Conservation (phyloP, 805 yeast genomes). For the Ogataea sp. region DNA sequence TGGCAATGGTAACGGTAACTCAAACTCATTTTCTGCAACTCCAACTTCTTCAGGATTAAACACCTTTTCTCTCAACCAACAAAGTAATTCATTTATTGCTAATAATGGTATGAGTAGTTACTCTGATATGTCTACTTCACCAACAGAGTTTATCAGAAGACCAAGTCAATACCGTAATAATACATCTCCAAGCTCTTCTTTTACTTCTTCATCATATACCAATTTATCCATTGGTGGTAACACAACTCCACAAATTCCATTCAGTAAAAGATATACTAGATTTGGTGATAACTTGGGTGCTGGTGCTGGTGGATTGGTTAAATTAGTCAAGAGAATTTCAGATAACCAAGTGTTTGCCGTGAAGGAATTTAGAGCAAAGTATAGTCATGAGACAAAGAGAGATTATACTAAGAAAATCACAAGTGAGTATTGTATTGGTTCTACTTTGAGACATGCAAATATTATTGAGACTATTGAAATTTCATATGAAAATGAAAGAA, state of each 20-base stretch:
- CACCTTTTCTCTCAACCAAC: no score
- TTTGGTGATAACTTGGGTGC: conserved; percentile 86
- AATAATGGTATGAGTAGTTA: background rate
- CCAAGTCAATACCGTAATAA: background rate
- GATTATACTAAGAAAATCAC: conserved; percentile 91
- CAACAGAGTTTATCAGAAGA: background rate
- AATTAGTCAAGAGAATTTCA: conserved; percentile 54
- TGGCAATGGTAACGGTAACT: background rate
- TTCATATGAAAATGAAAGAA: conserved; percentile 78
- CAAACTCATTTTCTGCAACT: conserved; percentile 5
- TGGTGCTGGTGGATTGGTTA: conserved; percentile 92
- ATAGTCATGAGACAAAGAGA: conserved; percentile 64
- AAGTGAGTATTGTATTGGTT: conserved; percentile 90
- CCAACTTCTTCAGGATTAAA: background rate
- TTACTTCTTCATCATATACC: conserved; percentile 6
- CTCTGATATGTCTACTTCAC: background rate
- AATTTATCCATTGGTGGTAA: conserved; percentile 28
- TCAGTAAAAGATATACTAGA: conserved; percentile 69
- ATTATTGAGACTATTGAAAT: conserved; percentile 88
- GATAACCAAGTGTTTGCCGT: conserved; percentile 82
- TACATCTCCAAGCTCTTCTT: conserved; percentile 1
- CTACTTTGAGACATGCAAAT: conserved; percentile 82
- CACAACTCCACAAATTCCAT: conserved; percentile 43
- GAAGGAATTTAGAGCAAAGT: conserved; percentile 79
- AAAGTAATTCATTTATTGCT: background rate